Evolutionary conservation across 352 stramenopile species (phyloP).

Genomic region (Blastocystis sp.): DNA sequence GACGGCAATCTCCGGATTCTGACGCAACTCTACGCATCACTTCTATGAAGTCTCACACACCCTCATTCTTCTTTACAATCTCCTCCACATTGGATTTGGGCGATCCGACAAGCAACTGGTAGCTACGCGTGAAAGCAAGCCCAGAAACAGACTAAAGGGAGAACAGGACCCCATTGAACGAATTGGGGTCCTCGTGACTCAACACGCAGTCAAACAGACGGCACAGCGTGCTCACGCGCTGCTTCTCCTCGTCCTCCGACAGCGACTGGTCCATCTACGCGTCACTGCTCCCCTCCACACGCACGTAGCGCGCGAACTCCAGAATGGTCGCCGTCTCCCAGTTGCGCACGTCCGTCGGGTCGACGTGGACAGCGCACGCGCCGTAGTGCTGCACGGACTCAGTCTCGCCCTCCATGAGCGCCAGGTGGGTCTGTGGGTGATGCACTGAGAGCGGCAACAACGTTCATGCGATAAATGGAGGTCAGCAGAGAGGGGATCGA

Average conservation of each 20-base stretch:
- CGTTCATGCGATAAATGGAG: too few species aligned
- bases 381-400: not conserved
- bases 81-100: not conserved
- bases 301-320: constrained; percentile 16
- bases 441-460: not conserved
- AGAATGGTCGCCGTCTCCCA: constrained; percentile 50
- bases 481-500: not conserved
- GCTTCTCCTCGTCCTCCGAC: not conserved
- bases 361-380: not conserved
- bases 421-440: not conserved
- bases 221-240: not conserved
- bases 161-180: constrained; percentile 33
- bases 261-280: not conserved
- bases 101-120: constrained; percentile 25
- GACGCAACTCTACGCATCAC: not conserved
- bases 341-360: constrained; percentile 7
- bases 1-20: not conserved
- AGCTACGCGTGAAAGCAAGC: not conserved
- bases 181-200: not conserved
- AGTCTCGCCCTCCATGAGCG: not conserved
- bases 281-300: not conserved
- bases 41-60: not conserved
- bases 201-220: constrained; percentile 19
- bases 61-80: not conserved
- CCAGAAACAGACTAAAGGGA: not conserved